Percentiles rank a stretch among this genome's conserved stretches.
Evolutionary conservation across 2,329 filamentous ascomycete species (phyloP).

Genomic region (Aurifilum marmelostoma): DNA sequence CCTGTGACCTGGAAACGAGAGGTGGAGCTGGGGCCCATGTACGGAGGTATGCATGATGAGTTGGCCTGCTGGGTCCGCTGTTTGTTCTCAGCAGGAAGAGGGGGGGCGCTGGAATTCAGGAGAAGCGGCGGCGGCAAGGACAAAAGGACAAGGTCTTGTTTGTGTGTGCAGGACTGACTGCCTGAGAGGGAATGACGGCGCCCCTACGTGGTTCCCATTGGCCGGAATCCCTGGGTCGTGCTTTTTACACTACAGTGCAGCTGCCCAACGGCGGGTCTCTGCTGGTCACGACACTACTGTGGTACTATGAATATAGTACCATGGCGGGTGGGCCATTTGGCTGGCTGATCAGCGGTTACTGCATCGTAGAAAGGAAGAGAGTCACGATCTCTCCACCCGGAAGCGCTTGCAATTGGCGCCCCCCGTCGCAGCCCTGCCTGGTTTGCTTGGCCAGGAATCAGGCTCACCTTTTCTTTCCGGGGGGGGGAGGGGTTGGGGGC

Average conservation of each 20-base stretch:
- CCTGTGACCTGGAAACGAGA: neutral
- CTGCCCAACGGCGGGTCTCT: neutral
- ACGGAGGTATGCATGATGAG: conserved; percentile 24
- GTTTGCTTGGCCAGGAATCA: neutral
- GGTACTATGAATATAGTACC: neutral
- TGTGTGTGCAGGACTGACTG: conserved; percentile 2
- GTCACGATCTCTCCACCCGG: neutral
- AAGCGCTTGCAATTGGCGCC: conserved; percentile 18
- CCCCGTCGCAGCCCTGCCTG: neutral
- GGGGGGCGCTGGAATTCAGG: neutral
- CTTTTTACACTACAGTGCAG: neutral
- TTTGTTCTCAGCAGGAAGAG: neutral
- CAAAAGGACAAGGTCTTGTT: neutral
- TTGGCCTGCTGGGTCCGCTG: conserved; percentile 13
- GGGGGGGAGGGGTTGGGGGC: too few relatives aligned
- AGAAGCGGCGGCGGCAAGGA: neutral
- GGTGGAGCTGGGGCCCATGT: neutral
- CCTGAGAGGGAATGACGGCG: neutral
- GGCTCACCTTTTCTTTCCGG: neutral
- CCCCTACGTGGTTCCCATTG: conserved; percentile 10
- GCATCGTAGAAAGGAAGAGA: neutral
- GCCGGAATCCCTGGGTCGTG: neutral
- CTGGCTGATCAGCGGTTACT: conserved; percentile 6
- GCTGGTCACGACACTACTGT: neutral
- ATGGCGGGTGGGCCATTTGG: neutral